Conservation (phyloP, 202 grass and related monocot species). For the Schoenoplectus tabernaemontani region DNA sequence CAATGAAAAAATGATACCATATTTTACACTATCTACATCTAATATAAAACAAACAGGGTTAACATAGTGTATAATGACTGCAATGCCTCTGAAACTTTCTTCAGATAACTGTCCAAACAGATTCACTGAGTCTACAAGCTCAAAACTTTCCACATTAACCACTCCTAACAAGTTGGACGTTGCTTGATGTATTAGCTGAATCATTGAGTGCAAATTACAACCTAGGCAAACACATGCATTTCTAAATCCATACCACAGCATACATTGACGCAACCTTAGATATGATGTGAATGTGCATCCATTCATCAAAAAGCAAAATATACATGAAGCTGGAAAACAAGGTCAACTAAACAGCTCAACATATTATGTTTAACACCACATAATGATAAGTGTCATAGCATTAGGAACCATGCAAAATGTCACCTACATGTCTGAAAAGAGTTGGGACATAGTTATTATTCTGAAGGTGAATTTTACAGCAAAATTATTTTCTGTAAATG, state of each 20-base stretch:
- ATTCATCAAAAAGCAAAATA: neutral
- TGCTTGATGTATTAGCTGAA: neutral
- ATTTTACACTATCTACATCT: neutral
- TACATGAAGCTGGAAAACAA: neutral
- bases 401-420: neutral
- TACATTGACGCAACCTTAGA: neutral
- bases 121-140: neutral
- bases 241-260: neutral
- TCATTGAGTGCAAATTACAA: neutral
- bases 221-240: neutral
- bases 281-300: neutral
- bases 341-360: neutral
- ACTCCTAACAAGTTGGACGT: neutral
- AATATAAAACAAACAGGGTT: neutral
- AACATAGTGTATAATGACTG: neutral
- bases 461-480: neutral
- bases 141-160: neutral
- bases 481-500: neutral
- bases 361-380: constrained; percentile 3
- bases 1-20: neutral
- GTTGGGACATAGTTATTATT: neutral
- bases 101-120: neutral
- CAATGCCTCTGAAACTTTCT: neutral
- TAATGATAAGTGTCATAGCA: neutral
- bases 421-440: neutral